These are phyloP conservation scores for Entelexis paramagnoliae DNA, from an alignment of 1,139 yeast genomes.

Conservation along the genomic window DNA sequence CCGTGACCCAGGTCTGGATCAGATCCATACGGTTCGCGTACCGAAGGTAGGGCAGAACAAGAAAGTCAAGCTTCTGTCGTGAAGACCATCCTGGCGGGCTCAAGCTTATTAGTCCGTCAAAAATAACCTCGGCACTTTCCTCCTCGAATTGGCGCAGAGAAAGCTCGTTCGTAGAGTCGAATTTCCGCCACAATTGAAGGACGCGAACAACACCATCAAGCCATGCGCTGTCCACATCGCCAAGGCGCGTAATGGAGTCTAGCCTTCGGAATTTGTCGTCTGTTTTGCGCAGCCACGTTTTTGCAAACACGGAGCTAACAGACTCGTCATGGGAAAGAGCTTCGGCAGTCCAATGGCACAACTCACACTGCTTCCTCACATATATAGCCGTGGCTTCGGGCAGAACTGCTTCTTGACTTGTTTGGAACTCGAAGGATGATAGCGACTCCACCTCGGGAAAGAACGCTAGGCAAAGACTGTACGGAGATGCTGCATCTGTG, in stretches of 20 bases:
- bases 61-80: slow-evolving; percentile 17
- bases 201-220: slow-evolving; percentile 19
- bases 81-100: slow-evolving; percentile 12
- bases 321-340: neutral
- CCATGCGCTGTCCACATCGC: slow-evolving; percentile 11
- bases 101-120: slow-evolving; percentile 2
- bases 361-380: slow-evolving; percentile 5
- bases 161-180: neutral
- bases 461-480: slow-evolving; percentile 18
- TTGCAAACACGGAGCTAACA: slow-evolving; percentile 7
- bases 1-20: slow-evolving; percentile 4
- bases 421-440: slow-evolving; percentile 1
- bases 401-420: neutral
- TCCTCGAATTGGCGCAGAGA: slow-evolving; percentile 16
- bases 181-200: slow-evolving; percentile 14
- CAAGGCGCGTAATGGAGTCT: slow-evolving; percentile 6
- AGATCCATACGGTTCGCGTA: slow-evolving; percentile 12
- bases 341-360: slow-evolving; percentile 10
- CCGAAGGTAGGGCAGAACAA: slow-evolving; percentile 20
- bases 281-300: slow-evolving; percentile 14
- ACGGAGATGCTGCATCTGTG: slow-evolving; percentile 20
- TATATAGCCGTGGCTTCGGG: slow-evolving; percentile 2
- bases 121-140: slow-evolving; percentile 4
- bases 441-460: slow-evolving; percentile 18
- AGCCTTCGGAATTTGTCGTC: slow-evolving; percentile 15